Base-by-base conservation (phyloP, 2,329 filamentous ascomycete genomes). In the Fusarium subglutinans region DNA sequence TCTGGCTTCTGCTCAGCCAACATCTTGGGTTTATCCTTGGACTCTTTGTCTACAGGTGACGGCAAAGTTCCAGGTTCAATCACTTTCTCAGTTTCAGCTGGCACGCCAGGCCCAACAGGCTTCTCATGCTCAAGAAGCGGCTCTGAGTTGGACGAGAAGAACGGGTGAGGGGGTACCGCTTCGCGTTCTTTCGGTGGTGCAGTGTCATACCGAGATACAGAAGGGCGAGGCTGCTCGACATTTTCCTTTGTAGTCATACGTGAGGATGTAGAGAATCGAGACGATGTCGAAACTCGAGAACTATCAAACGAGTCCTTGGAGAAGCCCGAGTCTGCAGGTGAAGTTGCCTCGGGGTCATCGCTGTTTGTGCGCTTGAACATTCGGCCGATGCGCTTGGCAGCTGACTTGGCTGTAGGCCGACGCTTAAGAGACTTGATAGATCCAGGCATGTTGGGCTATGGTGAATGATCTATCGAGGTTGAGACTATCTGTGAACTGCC, bases 351-450 rank as follows among this genome's bases (percentile, higher is more conserved):
- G 2, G 59, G n/a, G 22, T 51, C 69, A 9, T 75, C 62, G 20
- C 53, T 73, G 50, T 66, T 75, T 50, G 57, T 63, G 10, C 69
- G 65, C 37, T 66, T 75, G 24, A 75, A 75, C 45, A 75, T 75
- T 11, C 73, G 66, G 48, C 73, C 69, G 26, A 75, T 75, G 20
- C 73, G 72, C 18, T 75, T 75, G 40, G 72, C 73, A 56, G 73
- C 66, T 30, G 66, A 68, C 59, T 75, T 75, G 22, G 72, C 69
- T 8, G 61, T 53, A 35, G 72, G 66, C 37, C 60, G 63, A 12
- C 66, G 63, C 50, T 75, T 75, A 20, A 75, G 30, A 24, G 73
- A 75, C 30, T 65, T 69, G 22, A 75, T 75, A 11, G 73, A 75
- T 9, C 40, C 69, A 38, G 73, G 53, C 72, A 75, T 75, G 12